phyloP scores from a whole-genome alignment of 192 early-diverging fungal species.

The Gamsiella multidivaricata region DNA sequence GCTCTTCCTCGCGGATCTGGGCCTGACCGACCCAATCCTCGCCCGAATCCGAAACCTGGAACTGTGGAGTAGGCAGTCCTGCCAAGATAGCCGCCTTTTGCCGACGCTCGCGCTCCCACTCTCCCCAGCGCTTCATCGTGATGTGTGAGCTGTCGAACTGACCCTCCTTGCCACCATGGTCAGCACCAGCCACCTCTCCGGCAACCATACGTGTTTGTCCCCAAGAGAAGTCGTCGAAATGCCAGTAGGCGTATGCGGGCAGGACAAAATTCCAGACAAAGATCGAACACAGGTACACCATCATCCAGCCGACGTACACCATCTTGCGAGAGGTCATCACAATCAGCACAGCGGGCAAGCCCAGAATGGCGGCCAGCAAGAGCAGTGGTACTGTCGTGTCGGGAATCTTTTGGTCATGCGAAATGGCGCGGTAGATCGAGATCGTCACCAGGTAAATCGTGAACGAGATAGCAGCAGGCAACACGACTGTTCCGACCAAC shows the following conservation, averaged over 20 bases:
- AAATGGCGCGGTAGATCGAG: slow-evolving; percentile 65
- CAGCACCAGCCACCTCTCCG: slow-evolving; percentile 66
- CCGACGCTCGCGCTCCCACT: slow-evolving; percentile 63
- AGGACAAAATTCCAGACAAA: slow-evolving; percentile 85
- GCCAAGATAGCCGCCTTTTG: slow-evolving; percentile 58
- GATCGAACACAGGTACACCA: slow-evolving; percentile 75
- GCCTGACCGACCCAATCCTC: slow-evolving; percentile 32
- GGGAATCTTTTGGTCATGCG: slow-evolving; percentile 60
- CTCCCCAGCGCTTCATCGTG: slow-evolving; percentile 79
- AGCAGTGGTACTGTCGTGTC: slow-evolving; percentile 76
- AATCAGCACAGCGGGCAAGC: slow-evolving; percentile 91
- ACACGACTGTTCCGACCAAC: slow-evolving; percentile 87
- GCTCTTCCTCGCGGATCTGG: slow-evolving; percentile 32
- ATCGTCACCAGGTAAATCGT: slow-evolving; percentile 82
- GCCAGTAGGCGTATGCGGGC: slow-evolving; percentile 82
- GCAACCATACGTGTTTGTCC: slow-evolving; percentile 75
- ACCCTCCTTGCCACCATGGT: slow-evolving; percentile 72
- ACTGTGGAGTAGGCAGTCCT: slow-evolving; percentile 55
- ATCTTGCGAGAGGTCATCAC: slow-evolving; percentile 85
- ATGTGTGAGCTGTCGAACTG: slow-evolving; percentile 76
- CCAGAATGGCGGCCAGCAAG: slow-evolving; percentile 81
- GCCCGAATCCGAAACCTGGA: slow-evolving; percentile 45
- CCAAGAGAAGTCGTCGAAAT: slow-evolving; percentile 87
- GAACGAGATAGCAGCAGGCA: slow-evolving; percentile 90
- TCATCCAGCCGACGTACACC: slow-evolving; percentile 92